These are phyloP conservation scores for Umbelopsis sp. DNA, from an alignment of 192 early-diverging fungal genomes.

Conservation along the genomic window DNA sequence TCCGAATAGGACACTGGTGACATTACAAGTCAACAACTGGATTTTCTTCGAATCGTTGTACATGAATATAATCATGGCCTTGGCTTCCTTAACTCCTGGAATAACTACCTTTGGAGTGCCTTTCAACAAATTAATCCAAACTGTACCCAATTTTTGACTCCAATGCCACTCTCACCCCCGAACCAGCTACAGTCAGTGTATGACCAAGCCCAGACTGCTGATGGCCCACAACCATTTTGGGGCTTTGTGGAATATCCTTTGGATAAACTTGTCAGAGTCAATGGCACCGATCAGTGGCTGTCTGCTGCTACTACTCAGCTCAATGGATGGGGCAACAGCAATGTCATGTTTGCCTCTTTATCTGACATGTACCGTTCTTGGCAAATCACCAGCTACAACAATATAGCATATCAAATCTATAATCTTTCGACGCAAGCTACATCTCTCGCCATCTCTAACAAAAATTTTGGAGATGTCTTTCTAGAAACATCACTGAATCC, in stretches of 20 bases:
- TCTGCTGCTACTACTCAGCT: conserved; percentile 20
- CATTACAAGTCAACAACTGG: conserved; percentile 32
- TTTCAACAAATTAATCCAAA: conserved; percentile 21
- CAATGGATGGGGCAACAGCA: conserved; percentile 25
- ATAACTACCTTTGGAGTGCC: conserved; percentile 25
- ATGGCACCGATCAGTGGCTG: not conserved
- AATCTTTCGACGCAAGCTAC: not conserved
- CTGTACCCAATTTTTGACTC: conserved; percentile 27
- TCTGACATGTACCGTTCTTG: conserved; percentile 31
- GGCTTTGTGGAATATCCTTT: conserved; percentile 40
- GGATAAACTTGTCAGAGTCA: conserved; percentile 20
- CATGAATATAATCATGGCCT: conserved; percentile 50
- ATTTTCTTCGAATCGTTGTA: conserved; percentile 39
- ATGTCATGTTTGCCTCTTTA: conserved; percentile 22
- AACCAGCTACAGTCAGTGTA: conserved; percentile 5
- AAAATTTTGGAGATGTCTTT: not conserved
- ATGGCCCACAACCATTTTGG: conserved; percentile 32
- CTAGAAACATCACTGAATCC: conserved; percentile 43
- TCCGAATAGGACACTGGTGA: conserved; percentile 20
- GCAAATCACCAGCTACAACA: not conserved
- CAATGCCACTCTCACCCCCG: conserved; percentile 17
- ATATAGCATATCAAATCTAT: conserved; percentile 20
- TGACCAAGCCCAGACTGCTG: not conserved
- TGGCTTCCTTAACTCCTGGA: conserved; percentile 41
- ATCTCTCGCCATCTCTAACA: not conserved